Base-by-base conservation (phyloP, 106 monocot genomes). In the Agapanthus africanus region DNA sequence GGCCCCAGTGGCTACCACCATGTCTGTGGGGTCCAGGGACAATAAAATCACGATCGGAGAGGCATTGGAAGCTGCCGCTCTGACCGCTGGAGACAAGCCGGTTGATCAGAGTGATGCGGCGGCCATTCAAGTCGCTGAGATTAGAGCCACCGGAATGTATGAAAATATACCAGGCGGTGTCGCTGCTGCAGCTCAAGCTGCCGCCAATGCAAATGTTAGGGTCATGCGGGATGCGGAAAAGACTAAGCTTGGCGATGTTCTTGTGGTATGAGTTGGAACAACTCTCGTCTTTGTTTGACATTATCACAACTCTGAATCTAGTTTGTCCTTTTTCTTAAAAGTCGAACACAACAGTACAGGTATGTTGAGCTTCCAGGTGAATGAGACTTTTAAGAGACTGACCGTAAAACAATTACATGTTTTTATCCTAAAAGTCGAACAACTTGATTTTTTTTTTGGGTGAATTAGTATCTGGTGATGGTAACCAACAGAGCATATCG, bases 121-220 rank as follows among this genome's bases (percentile, higher is more conserved):
- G 0, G 90, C 87, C 1, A 75, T 90, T 19, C 84, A 84, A 34
- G 86, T 90, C 0, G 90, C 84, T 2, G 82, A 87, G 76, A 65
- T 59, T 33, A 54, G 75, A n/a, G 84, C 87, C 5, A 88, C 83
- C 0, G 82, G 91, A 10, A 19, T 41, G 7, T 71, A 76, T 16
- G 63, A 33, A 23, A 71, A 41, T 1, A 5, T 78, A 0, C 72
- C 77, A 0, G 82, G 72, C 8, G 87, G 87, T 4, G 10, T 90
- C 3, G 90, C 80, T 0, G 78, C 86, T 2, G 62, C 32, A 8
- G 83, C 90, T 13, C 86, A 86, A 37, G 40, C 80, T 1, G 85
- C 90, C 0, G 86, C 86, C 11, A 40, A 40, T 1, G 63, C 63
- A 37, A 90, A 86, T 67, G 47, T 59, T 7, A 23, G 50, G 11